phyloP scores from a whole-genome alignment of 306 rosid species.

The Medicago lupulina region DNA sequence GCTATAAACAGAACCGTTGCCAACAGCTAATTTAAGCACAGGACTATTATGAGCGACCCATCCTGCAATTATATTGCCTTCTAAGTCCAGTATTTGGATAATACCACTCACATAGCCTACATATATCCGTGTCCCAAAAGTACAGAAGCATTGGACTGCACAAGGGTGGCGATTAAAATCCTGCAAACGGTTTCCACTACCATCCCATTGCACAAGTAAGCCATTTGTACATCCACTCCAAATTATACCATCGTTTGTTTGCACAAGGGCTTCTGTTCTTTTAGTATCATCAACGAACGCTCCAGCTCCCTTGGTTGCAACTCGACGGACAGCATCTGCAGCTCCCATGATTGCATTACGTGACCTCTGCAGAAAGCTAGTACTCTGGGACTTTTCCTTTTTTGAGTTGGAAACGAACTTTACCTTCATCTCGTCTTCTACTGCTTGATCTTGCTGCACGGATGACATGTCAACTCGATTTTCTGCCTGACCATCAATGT shows the following conservation, averaged over 20 bases:
- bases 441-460: slow-evolving; percentile 77
- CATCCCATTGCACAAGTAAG: slow-evolving; percentile 91
- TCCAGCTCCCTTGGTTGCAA: slow-evolving; percentile 93
- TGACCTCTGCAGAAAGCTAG: slow-evolving; percentile 81
- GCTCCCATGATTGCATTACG: slow-evolving; percentile 96
- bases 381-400: slow-evolving; percentile 87
- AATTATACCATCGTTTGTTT: slow-evolving; percentile 82
- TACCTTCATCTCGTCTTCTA: slow-evolving; percentile 84
- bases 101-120: slow-evolving; percentile 91
- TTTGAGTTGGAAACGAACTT: slow-evolving; percentile 77
- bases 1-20: slow-evolving; percentile 71
- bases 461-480: slow-evolving; percentile 82
- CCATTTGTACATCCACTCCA: slow-evolving; percentile 99
- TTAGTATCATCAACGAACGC: slow-evolving; percentile 86
- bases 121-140: slow-evolving; percentile 72
- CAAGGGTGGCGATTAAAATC: slow-evolving; percentile 79
- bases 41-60: slow-evolving; percentile 98
- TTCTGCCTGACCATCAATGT: slow-evolving; percentile 86
- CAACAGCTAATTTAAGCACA: slow-evolving; percentile 79
- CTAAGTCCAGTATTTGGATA: slow-evolving; percentile 83
- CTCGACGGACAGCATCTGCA: slow-evolving; percentile 96
- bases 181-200: slow-evolving; percentile 78
- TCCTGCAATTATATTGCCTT: slow-evolving; percentile 80
- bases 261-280: slow-evolving; percentile 80
- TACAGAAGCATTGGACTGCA: slow-evolving; percentile 85